phyloP scores from a whole-genome alignment of 2,329 filamentous ascomycete species.

The Pyrenophora tritici-repentis region DNA sequence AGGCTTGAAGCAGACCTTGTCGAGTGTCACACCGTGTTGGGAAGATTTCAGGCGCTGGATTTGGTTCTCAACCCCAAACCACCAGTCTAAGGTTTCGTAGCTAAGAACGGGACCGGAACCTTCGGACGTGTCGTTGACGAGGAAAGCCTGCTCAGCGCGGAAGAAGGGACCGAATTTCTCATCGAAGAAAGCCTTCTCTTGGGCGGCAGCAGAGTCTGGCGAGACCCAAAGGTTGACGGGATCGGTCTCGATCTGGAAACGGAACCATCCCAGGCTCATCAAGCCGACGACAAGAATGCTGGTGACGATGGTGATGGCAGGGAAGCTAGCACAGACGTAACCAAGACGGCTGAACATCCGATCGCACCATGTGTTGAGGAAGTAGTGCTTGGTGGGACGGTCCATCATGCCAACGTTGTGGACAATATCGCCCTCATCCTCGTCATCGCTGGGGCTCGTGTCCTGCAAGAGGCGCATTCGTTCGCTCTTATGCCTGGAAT shows the following conservation, averaged over 20 bases:
- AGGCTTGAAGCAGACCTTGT: slow-evolving; percentile 94
- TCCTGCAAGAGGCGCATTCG: slow-evolving; percentile 87
- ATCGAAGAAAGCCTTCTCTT: slow-evolving; percentile 95
- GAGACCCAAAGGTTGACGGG: slow-evolving; percentile 97
- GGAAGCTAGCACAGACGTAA: slow-evolving; percentile 79
- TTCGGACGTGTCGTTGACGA: slow-evolving; percentile 81
- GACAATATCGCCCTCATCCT: slow-evolving; percentile 87
- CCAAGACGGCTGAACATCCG: slow-evolving; percentile 79
- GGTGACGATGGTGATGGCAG: slow-evolving; percentile 76
- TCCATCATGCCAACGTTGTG: slow-evolving; percentile 78
- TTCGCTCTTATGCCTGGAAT: slow-evolving; percentile 76
- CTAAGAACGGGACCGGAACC: slow-evolving; percentile 77
- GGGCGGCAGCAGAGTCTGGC: slow-evolving; percentile 84
- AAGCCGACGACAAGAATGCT: slow-evolving; percentile 77
- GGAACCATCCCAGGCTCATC: slow-evolving; percentile 84
- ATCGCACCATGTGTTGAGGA: slow-evolving; percentile 82
- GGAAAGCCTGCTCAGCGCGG: slow-evolving; percentile 87
- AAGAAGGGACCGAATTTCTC: slow-evolving; percentile 93
- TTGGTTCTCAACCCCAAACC: slow-evolving; percentile 85
- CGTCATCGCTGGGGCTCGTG: slow-evolving; percentile 81
- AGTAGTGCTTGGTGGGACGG: slow-evolving; percentile 77
- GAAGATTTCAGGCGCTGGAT: slow-evolving; percentile 74
- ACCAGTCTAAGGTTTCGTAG: slow-evolving; percentile 90
- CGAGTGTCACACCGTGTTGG: slow-evolving; percentile 69
- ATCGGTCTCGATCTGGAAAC: slow-evolving; percentile 86